These are phyloP conservation scores for Coccinonectria pachysandricola DNA, from an alignment of 2,329 filamentous ascomycete species.

Conservation along the genomic window DNA sequence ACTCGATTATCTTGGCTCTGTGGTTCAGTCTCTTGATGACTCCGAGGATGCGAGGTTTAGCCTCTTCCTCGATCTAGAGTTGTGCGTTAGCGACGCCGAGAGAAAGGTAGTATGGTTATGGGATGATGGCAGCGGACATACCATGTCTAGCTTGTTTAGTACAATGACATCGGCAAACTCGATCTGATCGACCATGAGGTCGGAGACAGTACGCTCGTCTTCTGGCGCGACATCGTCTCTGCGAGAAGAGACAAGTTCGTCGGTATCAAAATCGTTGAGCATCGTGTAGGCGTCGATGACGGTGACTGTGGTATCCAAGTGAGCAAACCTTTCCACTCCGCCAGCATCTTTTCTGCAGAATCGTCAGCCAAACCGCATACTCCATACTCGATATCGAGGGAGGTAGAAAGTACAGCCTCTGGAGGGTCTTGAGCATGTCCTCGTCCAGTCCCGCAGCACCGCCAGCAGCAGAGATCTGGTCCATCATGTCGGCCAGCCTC, in stretches of 20 bases:
- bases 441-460: conserved; percentile 23
- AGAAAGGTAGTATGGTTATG: no score
- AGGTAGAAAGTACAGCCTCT: conserved; percentile 19
- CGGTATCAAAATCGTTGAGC: conserved; percentile 61
- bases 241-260: conserved; percentile 55
- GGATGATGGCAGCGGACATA: no score
- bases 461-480: conserved; percentile 21
- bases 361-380: no score
- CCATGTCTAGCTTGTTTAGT: conserved; percentile 59
- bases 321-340: conserved; percentile 54
- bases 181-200: conserved; percentile 68
- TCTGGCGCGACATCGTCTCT: conserved; percentile 52
- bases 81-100: not conserved
- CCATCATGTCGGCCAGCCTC: conserved; percentile 39
- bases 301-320: conserved; percentile 61
- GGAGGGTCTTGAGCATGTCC: conserved; percentile 25
- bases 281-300: conserved; percentile 66
- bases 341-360: conserved; percentile 38
- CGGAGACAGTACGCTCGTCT: conserved; percentile 63
- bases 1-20: conserved; percentile 52
- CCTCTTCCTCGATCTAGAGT: conserved; percentile 26
- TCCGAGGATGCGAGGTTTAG: conserved; percentile 36
- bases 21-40: conserved; percentile 56
- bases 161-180: conserved; percentile 68
- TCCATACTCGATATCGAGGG: no score